Percentiles rank a stretch among this genome's conserved stretches.
phyloP scores from a whole-genome alignment of 768 basidiomycete genomes.

The Krasilnikovozyma curviuscula region DNA sequence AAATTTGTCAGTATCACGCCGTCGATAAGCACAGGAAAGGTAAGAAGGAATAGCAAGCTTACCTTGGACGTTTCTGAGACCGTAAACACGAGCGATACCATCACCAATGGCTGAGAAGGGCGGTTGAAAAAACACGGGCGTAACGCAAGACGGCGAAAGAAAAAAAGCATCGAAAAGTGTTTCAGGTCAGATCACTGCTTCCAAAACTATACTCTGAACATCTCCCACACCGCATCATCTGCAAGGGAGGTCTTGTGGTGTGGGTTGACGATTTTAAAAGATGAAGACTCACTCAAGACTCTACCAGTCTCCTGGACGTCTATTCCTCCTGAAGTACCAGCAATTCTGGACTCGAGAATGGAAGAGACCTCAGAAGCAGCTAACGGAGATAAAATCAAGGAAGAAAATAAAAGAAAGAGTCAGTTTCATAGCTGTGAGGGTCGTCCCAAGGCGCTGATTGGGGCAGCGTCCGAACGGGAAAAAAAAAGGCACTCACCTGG shows the following conservation, averaged over 20 bases:
- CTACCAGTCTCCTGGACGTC: conserved; percentile 99
- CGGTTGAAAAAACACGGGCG: background rate
- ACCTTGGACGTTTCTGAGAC: conserved; percentile 97
- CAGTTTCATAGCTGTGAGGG: background rate
- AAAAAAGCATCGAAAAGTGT: conserved; percentile 18
- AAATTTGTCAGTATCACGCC: too few relatives aligned
- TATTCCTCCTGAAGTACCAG: conserved; percentile 69
- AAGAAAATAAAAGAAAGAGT: background rate
- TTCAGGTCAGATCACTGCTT: background rate
- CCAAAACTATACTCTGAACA: too few relatives aligned
- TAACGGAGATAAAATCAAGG: conserved; percentile 25
- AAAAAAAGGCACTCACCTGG: conserved; percentile 43
- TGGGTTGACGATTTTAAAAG: background rate
- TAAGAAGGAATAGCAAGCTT: conserved; percentile 15
- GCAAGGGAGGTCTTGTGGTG: too few relatives aligned
- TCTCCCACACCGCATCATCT: too few relatives aligned
- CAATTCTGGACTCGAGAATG: conserved; percentile 95
- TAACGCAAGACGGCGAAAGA: conserved; percentile 3
- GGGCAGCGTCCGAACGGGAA: background rate
- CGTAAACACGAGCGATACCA: conserved; percentile 84
- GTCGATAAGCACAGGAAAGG: background rate
- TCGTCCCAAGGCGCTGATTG: conserved; percentile 2
- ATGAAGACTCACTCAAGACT: conserved; percentile 64
- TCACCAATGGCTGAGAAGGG: conserved; percentile 70
- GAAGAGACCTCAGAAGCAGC: conserved; percentile 98